Evolutionary conservation across 176 grass and related monocot genomes (phyloP).

Genomic region (Bolboschoenus planiculmis): DNA sequence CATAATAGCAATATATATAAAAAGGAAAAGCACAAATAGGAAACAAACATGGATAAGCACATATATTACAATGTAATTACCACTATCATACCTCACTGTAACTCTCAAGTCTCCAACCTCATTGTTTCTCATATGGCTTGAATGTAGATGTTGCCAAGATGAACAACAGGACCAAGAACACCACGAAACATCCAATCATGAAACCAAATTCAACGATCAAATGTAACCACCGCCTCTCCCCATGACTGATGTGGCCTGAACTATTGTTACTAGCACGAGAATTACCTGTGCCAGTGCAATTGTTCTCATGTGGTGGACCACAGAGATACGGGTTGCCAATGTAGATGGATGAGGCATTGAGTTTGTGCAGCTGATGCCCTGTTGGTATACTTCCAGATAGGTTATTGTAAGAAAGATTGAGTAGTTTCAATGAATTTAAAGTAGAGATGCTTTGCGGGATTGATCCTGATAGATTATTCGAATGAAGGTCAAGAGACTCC

Average conservation of each 20-base stretch:
- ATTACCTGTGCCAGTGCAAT: background rate
- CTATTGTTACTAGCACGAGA: background rate
- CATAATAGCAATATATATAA: background rate
- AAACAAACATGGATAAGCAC: background rate
- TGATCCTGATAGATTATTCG: background rate
- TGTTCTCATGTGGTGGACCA: conserved; percentile 19
- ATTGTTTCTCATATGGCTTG: background rate
- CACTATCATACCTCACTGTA: background rate
- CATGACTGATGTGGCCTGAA: background rate
- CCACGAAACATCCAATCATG: background rate
- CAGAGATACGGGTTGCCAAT: conserved; percentile 38
- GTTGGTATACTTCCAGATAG: conserved; percentile 44
- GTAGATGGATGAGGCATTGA: conserved; percentile 25
- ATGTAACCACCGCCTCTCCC: background rate
- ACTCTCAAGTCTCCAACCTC: background rate
- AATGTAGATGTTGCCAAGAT: background rate
- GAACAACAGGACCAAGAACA: background rate
- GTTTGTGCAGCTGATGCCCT: conserved; percentile 28
- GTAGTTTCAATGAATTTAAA: background rate
- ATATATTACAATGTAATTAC: background rate
- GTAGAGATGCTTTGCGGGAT: background rate
- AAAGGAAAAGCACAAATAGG: background rate
- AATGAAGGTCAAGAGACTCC: background rate
- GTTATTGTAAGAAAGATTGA: conserved; percentile 22
- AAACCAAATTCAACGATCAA: background rate